Conservation (phyloP, 108 stramenopile species). For the Skeletonema menzelii region DNA sequence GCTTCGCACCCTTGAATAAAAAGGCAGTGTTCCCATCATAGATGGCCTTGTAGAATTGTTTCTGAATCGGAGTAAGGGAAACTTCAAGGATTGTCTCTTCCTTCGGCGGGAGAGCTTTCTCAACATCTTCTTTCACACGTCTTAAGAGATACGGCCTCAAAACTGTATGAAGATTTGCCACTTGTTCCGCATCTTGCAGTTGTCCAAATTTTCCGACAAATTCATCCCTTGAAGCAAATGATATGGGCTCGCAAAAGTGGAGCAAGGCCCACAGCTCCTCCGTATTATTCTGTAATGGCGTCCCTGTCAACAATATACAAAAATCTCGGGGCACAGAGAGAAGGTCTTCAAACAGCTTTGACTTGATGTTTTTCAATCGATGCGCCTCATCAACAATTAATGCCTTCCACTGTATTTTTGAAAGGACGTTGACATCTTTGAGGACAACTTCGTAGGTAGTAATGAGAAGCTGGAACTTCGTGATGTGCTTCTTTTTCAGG, state of each 20-base stretch:
- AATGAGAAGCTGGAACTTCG: slow-evolving; percentile 93
- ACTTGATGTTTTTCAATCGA: slow-evolving; percentile 84
- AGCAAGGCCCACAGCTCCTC: slow-evolving; percentile 95
- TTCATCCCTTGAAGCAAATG: slow-evolving; percentile 72
- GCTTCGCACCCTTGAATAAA: slow-evolving; percentile 79
- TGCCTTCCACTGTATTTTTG: slow-evolving; percentile 82
- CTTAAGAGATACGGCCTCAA: slow-evolving; percentile 94
- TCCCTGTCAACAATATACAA: slow-evolving; percentile 94
- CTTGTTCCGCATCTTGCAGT: slow-evolving; percentile 82
- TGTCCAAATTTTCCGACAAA: slow-evolving; percentile 87
- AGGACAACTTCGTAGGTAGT: slow-evolving; percentile 96
- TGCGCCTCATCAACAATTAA: slow-evolving; percentile 97
- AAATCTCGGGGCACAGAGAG: slow-evolving; percentile 78
- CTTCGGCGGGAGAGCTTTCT: slow-evolving; percentile 94
- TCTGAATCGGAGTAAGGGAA: slow-evolving; percentile 93
- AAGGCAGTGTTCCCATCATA: slow-evolving; percentile 95
- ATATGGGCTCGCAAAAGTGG: slow-evolving; percentile 74
- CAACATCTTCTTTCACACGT: slow-evolving; percentile 98
- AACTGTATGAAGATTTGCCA: slow-evolving; percentile 86
- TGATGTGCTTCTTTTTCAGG: slow-evolving; percentile 74
- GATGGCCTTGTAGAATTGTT: slow-evolving; percentile 96
- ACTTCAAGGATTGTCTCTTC: slow-evolving; percentile 98
- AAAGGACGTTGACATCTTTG: slow-evolving; percentile 79
- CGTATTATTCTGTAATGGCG: slow-evolving; percentile 96
- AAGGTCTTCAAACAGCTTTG: slow-evolving; percentile 77